Evolutionary conservation across 371 early-diverging fungal species (phyloP).

Genomic region (Mycotypha africana): DNA sequence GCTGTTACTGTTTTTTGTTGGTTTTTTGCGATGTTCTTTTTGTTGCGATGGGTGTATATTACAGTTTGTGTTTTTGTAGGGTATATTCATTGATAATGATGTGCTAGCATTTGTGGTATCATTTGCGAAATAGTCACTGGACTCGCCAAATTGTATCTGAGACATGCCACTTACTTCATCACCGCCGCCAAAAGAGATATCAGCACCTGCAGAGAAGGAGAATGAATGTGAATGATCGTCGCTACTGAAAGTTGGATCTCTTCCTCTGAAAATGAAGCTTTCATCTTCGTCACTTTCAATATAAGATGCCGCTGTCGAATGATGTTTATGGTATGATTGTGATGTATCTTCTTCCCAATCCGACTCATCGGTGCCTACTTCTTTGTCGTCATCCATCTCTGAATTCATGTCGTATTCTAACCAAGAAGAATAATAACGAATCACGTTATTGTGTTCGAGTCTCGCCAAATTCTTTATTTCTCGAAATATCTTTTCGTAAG

Average conservation of each 20-base stretch:
- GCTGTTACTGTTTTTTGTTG: too few relatives aligned
- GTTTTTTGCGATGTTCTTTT: neutral
- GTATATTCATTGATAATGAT: too few relatives aligned
- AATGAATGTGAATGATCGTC: conserved; percentile 1
- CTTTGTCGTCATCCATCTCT: neutral
- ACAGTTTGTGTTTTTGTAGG: too few relatives aligned
- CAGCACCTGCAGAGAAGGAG: neutral
- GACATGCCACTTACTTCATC: conserved; percentile 10
- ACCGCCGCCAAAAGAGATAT: neutral
- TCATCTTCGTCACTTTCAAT: neutral
- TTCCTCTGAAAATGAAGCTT: conserved; percentile 10
- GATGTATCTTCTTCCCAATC: conserved; percentile 8
- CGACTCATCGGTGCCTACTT: neutral
- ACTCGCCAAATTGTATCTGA: conserved; percentile 14
- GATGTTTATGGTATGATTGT: neutral
- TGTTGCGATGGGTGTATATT: neutral
- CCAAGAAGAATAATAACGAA: conserved; percentile 92
- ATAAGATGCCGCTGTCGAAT: neutral
- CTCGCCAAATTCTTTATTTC: conserved; percentile 89
- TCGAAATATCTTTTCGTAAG: conserved; percentile 75
- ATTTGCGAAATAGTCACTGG: neutral
- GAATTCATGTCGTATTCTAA: conserved; percentile 54
- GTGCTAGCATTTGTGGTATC: neutral
- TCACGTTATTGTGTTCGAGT: conserved; percentile 84
- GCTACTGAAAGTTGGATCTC: conserved; percentile 11